Conservation (phyloP, 495 filamentous ascomycete genomes). For the Entonaema liquescens region DNA sequence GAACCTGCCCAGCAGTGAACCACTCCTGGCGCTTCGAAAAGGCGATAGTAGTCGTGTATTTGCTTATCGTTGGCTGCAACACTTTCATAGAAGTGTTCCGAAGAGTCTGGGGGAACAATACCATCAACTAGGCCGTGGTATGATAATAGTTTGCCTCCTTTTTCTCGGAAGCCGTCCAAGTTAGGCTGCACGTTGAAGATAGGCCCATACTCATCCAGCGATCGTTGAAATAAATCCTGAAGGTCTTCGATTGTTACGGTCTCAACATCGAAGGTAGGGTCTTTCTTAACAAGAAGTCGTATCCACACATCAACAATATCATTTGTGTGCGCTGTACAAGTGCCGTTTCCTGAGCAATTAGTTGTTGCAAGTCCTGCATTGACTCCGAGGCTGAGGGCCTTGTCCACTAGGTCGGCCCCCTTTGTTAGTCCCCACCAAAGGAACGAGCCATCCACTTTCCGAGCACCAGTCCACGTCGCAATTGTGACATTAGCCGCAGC, state of each 20-base stretch:
- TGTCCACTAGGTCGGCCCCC: slow-evolving; percentile 12
- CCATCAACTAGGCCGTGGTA: slow-evolving; percentile 52
- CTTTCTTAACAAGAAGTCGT: slow-evolving; percentile 30
- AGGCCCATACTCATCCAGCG: slow-evolving; percentile 43
- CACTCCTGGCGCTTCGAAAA: slow-evolving; percentile 50
- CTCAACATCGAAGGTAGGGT: slow-evolving; percentile 35
- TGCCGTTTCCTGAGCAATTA: slow-evolving; percentile 25
- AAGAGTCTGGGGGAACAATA: slow-evolving; percentile 44
- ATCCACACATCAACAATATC: slow-evolving; percentile 28
- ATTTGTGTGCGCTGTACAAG: slow-evolving; percentile 22
- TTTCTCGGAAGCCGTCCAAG: slow-evolving; percentile 45
- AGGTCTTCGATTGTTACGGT: slow-evolving; percentile 23
- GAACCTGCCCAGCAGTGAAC: slow-evolving; percentile 41
- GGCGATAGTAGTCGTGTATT: slow-evolving; percentile 44
- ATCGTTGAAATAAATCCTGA: slow-evolving; percentile 36
- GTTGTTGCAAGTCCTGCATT: slow-evolving; percentile 30
- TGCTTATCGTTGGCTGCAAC: slow-evolving; percentile 36
- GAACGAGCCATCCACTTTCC: slow-evolving; percentile 4
- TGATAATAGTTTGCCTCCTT: slow-evolving; percentile 52
- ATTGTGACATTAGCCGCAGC: slow-evolving; percentile 29
- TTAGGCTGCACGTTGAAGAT: slow-evolving; percentile 48
- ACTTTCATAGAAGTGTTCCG: slow-evolving; percentile 41
- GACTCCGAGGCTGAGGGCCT: neutral
- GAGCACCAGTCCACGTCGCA: slow-evolving; percentile 41
- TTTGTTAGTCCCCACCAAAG: slow-evolving; percentile 33